Evolutionary conservation across 1,284 basidiomycete genomes (phyloP), one percentile per base, ranked within the genome.

Genomic region (Trametes sp.): DNA sequence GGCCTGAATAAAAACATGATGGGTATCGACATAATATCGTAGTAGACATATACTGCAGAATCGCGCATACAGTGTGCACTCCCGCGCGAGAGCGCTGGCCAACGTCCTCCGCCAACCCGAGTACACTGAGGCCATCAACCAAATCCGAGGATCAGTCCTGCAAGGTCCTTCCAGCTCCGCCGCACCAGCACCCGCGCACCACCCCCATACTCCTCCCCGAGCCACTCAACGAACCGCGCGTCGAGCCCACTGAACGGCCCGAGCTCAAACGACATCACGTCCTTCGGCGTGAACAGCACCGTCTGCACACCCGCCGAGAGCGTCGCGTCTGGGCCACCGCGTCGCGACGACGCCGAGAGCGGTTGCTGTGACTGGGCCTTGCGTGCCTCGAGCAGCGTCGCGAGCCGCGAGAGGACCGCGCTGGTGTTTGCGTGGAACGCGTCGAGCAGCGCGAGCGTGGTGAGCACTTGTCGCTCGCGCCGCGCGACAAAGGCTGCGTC

Each of bases 361-460:
- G 28, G 36, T 11, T 36, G 51, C 16, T 53, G 51, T 8, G 68
- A 44, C 11, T 69, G 64, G 11, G 31, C 54, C 46, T 58, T 60
- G 13, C 72, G 69, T 42, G 70, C 67, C 5, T 80, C 80, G 4
- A 88, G 72, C 49, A 87, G 71, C 24, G 80, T 75, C 28, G 84
- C 82, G 36, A 91, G 77, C 0, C 83, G 81, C 2, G 84, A 83
- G n/a, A 92, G 80, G 64, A 90, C 84, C 70, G 88, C 87, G 4
- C 80, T 77, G 2, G 89, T 87, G 68, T 92, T 87, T 21, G 85
- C 84, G 65, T 92, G 89, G 76, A 93, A 89, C 0, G 88, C 87
- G 67, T 90, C 87, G 38, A 93, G 78, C 5, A 93, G 73, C 10
- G 88, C 84, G 53, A 91, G 80, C 14, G 90, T 88, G 46, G 87